Conservation (phyloP, 1,284 basidiomycete genomes). For the Heterobasidion irregulare region DNA sequence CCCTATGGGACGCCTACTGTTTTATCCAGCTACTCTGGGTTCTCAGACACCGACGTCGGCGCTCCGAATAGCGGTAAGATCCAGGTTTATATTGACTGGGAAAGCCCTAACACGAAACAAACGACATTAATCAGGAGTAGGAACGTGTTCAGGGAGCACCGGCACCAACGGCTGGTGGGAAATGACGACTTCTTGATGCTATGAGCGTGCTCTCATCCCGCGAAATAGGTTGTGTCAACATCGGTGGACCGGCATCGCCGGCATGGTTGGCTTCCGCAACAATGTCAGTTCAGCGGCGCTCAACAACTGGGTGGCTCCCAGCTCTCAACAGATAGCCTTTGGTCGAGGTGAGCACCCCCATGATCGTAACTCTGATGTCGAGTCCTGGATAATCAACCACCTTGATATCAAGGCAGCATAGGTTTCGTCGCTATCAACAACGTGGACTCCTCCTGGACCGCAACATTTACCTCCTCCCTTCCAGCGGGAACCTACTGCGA, state of each 20-base stretch:
- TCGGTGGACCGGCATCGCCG: conserved; percentile 46
- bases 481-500: conserved; percentile 57
- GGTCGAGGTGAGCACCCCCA: conserved; percentile 36
- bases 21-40: conserved; percentile 49
- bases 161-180: conserved; percentile 42
- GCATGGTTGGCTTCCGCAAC: conserved; percentile 61
- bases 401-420: conserved; percentile 27
- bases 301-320: conserved; percentile 48
- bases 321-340: conserved; percentile 52
- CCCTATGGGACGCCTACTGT: conserved; percentile 60
- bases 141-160: conserved; percentile 44
- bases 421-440: conserved; percentile 66
- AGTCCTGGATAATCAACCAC: too few species aligned
- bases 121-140: conserved; percentile 25
- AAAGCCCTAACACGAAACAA: background rate
- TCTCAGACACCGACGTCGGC: conserved; percentile 42
- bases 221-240: conserved; percentile 45
- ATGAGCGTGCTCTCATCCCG: conserved; percentile 9
- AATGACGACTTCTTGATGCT: conserved; percentile 2
- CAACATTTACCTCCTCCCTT: conserved; percentile 47
- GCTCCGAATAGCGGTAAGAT: conserved; percentile 31
- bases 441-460: conserved; percentile 41
- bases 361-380: background rate
- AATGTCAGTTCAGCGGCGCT: conserved; percentile 41
- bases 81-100: background rate